Base-by-base conservation (phyloP, 2,329 filamentous ascomycete genomes). In the Tolypocladium paradoxum region DNA sequence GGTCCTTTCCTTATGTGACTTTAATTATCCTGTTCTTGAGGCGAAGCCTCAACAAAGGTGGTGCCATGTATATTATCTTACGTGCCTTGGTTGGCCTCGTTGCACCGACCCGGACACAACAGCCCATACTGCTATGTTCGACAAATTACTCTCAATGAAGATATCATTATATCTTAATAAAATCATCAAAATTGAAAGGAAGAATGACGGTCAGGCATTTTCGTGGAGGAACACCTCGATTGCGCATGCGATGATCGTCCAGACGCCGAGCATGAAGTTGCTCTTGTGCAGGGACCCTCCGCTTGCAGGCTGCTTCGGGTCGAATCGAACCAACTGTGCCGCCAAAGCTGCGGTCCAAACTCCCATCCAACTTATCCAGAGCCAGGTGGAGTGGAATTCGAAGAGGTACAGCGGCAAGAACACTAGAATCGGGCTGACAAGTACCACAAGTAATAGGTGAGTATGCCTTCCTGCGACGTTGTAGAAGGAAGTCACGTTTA, bases 401-500 rank as follows among this genome's bases (percentile, higher is more conserved):
- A 29, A 20, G 8, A 52, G 35, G 20, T 48, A 33, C 6, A 48
- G 14, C 4, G 51, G 51, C 27, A 52, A 27, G 12, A 35, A 48
- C 20, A 29, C 35, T 6, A 52, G 20, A 12, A 52, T 48, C 2
- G 51, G 45, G 6, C 45, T 48, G 29, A 48, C 51, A 3, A 48
- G 46, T 5, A 33, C 45, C 4, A 49, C 27, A 6, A 52, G 51
- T 18, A 52, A 35, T 6, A 22, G 14, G 7, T 49, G 51, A 12
- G 36, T 52, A 22, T 49, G 46, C 11, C 33, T 48, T 22, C 51
- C 51, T 18, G 51, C 51, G 16, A 52, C 12, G 11, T 48, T 48
- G 36, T 52, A 52, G n/a, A 59, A 60, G 4, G 60, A 62, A 43
- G 60, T 60, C 22, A 61, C 55, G 16, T 56, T 55, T 45, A 61